A percentile compares a stretch with the other conserved stretches of the same genome.
Evolutionary conservation across 176 grass and related monocot species (phyloP).

Genomic region (Oryza meridionalis): DNA sequence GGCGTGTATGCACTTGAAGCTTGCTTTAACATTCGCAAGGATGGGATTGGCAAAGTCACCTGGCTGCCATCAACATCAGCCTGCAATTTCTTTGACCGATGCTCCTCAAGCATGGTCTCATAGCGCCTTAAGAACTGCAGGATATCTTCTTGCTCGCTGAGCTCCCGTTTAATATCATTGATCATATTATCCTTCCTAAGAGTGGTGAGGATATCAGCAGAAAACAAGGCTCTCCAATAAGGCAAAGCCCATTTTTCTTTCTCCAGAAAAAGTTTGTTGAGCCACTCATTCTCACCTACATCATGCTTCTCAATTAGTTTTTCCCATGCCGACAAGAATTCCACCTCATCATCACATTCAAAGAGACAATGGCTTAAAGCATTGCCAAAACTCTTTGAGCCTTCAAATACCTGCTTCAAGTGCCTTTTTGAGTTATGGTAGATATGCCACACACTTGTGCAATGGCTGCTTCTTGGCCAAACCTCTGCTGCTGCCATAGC

Average conservation of each 20-base stretch:
- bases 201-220: conserved; percentile 73
- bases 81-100: conserved; percentile 69
- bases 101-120: conserved; percentile 71
- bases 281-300: conserved; percentile 67
- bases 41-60: conserved; percentile 67
- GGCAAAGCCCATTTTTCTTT: conserved; percentile 86
- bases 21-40: conserved; percentile 75
- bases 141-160: conserved; percentile 78
- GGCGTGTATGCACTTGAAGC: conserved; percentile 78
- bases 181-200: conserved; percentile 78
- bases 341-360: conserved; percentile 77
- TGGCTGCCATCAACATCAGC: conserved; percentile 61
- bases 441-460: conserved; percentile 76
- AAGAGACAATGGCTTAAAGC: conserved; percentile 76
- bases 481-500: conserved; percentile 56
- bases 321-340: conserved; percentile 77
- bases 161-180: conserved; percentile 58
- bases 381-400: conserved; percentile 75
- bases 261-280: conserved; percentile 53
- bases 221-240: conserved; percentile 63
- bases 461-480: conserved; percentile 60
- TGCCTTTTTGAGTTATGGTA: conserved; percentile 74
- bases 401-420: conserved; percentile 70
- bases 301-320: conserved; percentile 75
- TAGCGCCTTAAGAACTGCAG: conserved; percentile 71